Conservation (phyloP, 2,329 filamentous ascomycete species). For the Talaromyces islandicus region DNA sequence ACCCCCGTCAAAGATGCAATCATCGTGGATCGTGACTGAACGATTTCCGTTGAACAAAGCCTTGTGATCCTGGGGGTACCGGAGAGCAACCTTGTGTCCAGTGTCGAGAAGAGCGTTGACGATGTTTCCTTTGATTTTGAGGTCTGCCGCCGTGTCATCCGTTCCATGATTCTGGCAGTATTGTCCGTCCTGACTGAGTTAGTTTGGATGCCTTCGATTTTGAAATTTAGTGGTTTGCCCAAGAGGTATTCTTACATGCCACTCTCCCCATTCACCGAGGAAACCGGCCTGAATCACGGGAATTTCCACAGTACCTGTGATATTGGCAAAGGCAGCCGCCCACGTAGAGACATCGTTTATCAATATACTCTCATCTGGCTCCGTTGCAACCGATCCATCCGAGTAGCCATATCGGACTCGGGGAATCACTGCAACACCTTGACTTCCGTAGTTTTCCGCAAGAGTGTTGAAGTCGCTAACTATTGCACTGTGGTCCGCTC, state of each 20-base stretch:
- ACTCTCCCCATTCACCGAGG: conserved; percentile 9
- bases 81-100: conserved; percentile 6
- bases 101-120: conserved; percentile 2
- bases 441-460: conserved; percentile 4
- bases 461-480: conserved; percentile 2
- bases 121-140: conserved; percentile 1
- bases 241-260: conserved; percentile 3
- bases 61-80: conserved; percentile 7
- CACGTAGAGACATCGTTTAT: conserved; percentile 3
- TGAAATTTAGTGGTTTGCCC: not conserved
- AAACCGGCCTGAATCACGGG: conserved; percentile 9
- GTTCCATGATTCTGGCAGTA: conserved; percentile 4
- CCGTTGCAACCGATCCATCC: conserved; percentile 2
- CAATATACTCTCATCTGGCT: conserved; percentile 3
- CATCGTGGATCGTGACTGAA: conserved; percentile 5
- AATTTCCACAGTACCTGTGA: conserved; percentile 1
- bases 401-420: conserved; percentile 5
- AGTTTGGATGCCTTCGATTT: not conserved
- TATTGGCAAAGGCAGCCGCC: not conserved
- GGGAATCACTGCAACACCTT: conserved; percentile 6
- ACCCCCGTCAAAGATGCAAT: conserved; percentile 8
- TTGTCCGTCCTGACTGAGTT: conserved; percentile 2
- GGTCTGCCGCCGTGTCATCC: conserved; percentile 2
- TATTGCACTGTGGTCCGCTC: conserved; percentile 3
- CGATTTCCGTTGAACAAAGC: conserved; percentile 4